A percentile compares a stretch with the other conserved stretches of the same genome.
These are phyloP conservation scores for Ascochyta fabae DNA, from an alignment of 2,329 filamentous ascomycete species.

Conservation along the genomic window DNA sequence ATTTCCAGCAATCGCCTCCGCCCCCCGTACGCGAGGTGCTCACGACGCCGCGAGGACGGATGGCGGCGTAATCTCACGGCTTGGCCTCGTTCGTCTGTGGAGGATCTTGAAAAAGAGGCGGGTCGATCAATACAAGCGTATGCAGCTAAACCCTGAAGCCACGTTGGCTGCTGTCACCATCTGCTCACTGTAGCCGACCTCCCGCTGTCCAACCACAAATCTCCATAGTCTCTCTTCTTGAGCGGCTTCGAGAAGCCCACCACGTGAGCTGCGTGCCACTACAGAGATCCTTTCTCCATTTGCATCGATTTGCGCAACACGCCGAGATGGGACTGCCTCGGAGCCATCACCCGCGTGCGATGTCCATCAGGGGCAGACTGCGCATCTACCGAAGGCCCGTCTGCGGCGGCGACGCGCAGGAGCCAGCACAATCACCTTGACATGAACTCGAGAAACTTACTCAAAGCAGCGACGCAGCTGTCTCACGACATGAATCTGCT, in stretches of 20 bases:
- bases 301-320: slow-evolving; percentile 15
- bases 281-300: slow-evolving; percentile 10
- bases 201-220: slow-evolving; percentile 25
- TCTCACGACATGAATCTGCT: slow-evolving; percentile 15
- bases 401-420: slow-evolving; percentile 16
- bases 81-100: slow-evolving; percentile 47
- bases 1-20: slow-evolving; percentile 42
- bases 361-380: slow-evolving; percentile 26
- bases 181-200: slow-evolving; percentile 32
- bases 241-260: slow-evolving; percentile 32
- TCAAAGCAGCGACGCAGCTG: slow-evolving; percentile 8
- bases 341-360: slow-evolving; percentile 10
- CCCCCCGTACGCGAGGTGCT: slow-evolving; percentile 35
- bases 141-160: slow-evolving; percentile 50
- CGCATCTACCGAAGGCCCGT: slow-evolving; percentile 27
- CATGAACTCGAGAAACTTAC: slow-evolving; percentile 3
- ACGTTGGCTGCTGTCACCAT: slow-evolving; percentile 45
- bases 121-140: slow-evolving; percentile 50
- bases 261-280: slow-evolving; percentile 29
- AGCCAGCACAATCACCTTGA: slow-evolving; percentile 5
- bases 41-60: slow-evolving; percentile 42
- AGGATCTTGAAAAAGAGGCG: slow-evolving; percentile 47
- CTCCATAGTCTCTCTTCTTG: slow-evolving; percentile 3
- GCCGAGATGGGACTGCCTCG: slow-evolving; percentile 12
- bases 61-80: slow-evolving; percentile 38